Evolutionary conservation across 2,329 filamentous ascomycete genomes (phyloP).

Genomic region (Apiospora kogelbergensis): DNA sequence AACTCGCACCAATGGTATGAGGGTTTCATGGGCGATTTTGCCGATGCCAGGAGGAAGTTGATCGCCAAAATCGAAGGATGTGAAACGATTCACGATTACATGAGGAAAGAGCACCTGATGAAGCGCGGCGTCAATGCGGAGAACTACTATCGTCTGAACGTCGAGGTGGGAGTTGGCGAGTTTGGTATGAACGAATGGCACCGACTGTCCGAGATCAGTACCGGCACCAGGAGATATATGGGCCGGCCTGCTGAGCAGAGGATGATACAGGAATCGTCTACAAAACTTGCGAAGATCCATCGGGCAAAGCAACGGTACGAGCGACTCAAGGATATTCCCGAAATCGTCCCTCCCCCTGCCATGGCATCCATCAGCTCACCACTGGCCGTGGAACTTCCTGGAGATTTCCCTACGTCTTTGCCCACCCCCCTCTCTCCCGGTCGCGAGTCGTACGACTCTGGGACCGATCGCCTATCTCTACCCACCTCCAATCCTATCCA

Average conservation of each 20-base stretch:
- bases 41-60: conserved; percentile 80
- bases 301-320: conserved; percentile 71
- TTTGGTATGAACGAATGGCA: conserved; percentile 99
- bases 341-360: conserved; percentile 40
- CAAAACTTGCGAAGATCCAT: conserved; percentile 81
- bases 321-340: conserved; percentile 42
- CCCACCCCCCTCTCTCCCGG: conserved; percentile 38
- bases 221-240: conserved; percentile 83
- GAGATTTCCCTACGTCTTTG: conserved; percentile 42
- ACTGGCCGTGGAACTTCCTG: conserved; percentile 58
- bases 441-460: conserved; percentile 58
- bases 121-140: conserved; percentile 81
- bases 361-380: conserved; percentile 44
- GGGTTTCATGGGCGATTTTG: conserved; percentile 87
- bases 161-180: conserved; percentile 92
- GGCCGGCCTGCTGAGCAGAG: conserved; percentile 69
- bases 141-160: conserved; percentile 95
- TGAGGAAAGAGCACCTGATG: conserved; percentile 75
- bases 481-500: conserved; percentile 22
- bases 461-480: conserved; percentile 48
- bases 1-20: conserved; percentile 88
- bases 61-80: conserved; percentile 95
- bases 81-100: conserved; percentile 83
- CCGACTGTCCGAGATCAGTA: conserved; percentile 91
- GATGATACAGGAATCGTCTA: conserved; percentile 74